phyloP scores from a whole-genome alignment of 1,139 yeast genomes.

The Hansenula anomala region DNA sequence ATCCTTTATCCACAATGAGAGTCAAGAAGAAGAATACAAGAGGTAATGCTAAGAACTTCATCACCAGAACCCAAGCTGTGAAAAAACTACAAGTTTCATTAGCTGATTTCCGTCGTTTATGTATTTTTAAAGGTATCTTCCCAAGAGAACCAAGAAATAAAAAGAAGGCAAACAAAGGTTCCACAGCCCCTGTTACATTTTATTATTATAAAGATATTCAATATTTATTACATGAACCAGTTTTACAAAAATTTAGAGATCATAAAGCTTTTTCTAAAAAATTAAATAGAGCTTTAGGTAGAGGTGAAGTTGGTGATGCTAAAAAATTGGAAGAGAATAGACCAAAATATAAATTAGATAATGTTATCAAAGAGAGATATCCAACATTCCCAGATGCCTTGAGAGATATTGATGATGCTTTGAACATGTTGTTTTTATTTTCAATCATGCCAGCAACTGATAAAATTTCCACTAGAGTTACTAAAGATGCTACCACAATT shows the following conservation, averaged over 20 bases:
- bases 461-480: conserved; percentile 70
- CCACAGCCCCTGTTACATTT: conserved; percentile 93
- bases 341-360: conserved; percentile 83
- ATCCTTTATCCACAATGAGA: conserved; percentile 12
- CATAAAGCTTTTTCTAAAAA: conserved; percentile 93
- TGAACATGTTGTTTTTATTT: conserved; percentile 90
- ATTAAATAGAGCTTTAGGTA: conserved; percentile 83
- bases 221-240: conserved; percentile 93
- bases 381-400: conserved; percentile 92
- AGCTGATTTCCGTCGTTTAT: conserved; percentile 96
- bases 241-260: conserved; percentile 85
- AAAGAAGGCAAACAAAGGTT: conserved; percentile 96
- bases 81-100: conserved; percentile 87
- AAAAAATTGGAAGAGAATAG: conserved; percentile 76
- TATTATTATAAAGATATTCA: conserved; percentile 93
- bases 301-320: conserved; percentile 89
- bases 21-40: conserved; percentile 78
- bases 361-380: conserved; percentile 89
- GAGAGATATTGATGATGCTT: conserved; percentile 91
- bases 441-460: conserved; percentile 95
- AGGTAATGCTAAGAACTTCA: conserved; percentile 90
- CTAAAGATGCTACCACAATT: conserved; percentile 79
- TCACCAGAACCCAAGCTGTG: conserved; percentile 94
- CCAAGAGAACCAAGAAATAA: conserved; percentile 97
- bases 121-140: conserved; percentile 93